Evolutionary conservation across 176 grass and related monocot species (phyloP), one percentile per base, ranked within the genome.

Genomic region (Zizania latifolia): DNA sequence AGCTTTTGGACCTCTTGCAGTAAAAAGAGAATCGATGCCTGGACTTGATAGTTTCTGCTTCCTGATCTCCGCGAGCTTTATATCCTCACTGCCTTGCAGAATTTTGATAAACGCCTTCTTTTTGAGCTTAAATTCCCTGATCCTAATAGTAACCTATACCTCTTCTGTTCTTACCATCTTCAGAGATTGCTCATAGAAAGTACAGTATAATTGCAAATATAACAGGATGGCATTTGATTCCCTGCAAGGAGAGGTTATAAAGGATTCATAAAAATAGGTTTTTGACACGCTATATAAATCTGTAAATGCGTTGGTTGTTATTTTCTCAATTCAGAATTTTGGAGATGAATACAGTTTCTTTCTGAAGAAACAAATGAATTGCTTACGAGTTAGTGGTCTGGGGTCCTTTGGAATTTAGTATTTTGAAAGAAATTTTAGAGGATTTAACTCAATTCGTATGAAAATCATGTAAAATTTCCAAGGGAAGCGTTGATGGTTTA

Each of bases 11-110:
- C 81, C 70, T 48, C 70, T 63, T 81, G 76, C 66, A 26, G 70
- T 87, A 77, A 80, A 50, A 41, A 76, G n/a, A 35, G 89, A 76
- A 90, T 83, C 70, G 65, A 86, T 90, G 81, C 88, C 67, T 54
- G 10, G 76, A 74, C 44, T 86, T 62, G 83, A 86, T 78, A 54
- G 75, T 86, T 74, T 81, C 86, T 21, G 58, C 88, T 79, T 82
- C 41, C 3, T 68, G 46, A 63, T 70, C 63, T 75, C 37, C 35
- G 19, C 68, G 39, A 62, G 68, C 83, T 86, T 90, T 79, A 74
- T 53, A 69, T 79, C n/a, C n/a, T n/a, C 74, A 14, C 22, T 77
- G 40, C 34, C 6, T 14, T 22, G 29, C 4, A 5, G 31, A 58
- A 70, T 86, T 75, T 56, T 32, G 64, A 75, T 82, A 17, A n/a